Evolutionary conservation across 1,139 yeast genomes (phyloP).

Genomic region (Barnettozyma hawaiiensis): DNA sequence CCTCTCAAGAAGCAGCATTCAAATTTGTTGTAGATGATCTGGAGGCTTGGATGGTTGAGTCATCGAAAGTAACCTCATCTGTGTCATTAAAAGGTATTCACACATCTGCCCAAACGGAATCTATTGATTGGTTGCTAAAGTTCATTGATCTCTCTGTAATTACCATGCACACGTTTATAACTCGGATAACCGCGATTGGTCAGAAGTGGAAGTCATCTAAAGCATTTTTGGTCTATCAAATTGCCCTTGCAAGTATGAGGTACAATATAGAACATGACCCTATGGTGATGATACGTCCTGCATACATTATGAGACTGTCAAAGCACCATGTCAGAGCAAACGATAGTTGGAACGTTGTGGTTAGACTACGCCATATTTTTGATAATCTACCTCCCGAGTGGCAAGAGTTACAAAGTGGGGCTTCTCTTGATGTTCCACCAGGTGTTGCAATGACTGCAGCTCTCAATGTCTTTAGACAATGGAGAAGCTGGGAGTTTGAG

Average conservation of each 20-base stretch:
- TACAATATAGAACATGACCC: constrained; percentile 75
- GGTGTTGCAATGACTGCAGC: constrained; percentile 50
- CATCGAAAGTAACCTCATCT: constrained; percentile 31
- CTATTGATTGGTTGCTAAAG: constrained; percentile 36
- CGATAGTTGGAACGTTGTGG: constrained; percentile 83
- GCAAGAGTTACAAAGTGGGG: constrained; percentile 28
- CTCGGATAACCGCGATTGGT: constrained; percentile 1
- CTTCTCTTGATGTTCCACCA: constrained; percentile 36
- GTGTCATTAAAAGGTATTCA: constrained; percentile 33
- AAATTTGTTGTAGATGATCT: constrained; percentile 27
- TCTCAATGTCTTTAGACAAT: constrained; percentile 54
- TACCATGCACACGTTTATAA: neutral
- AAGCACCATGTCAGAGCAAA: constrained; percentile 70
- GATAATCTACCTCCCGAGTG: constrained; percentile 54
- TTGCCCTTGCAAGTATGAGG: constrained; percentile 58
- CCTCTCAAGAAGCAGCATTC: constrained; percentile 15
- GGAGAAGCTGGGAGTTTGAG: constrained; percentile 89
- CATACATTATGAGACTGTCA: constrained; percentile 68
- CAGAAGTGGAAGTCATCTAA: constrained; percentile 25
- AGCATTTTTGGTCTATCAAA: constrained; percentile 44
- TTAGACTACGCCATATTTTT: constrained; percentile 70
- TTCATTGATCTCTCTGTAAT: constrained; percentile 23
- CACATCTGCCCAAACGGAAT: constrained; percentile 32
- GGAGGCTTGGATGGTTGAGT: constrained; percentile 40
- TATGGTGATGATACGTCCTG: constrained; percentile 82